Evolutionary conservation across 306 rosid genomes (phyloP).

Genomic region (Dryas octopetala): DNA sequence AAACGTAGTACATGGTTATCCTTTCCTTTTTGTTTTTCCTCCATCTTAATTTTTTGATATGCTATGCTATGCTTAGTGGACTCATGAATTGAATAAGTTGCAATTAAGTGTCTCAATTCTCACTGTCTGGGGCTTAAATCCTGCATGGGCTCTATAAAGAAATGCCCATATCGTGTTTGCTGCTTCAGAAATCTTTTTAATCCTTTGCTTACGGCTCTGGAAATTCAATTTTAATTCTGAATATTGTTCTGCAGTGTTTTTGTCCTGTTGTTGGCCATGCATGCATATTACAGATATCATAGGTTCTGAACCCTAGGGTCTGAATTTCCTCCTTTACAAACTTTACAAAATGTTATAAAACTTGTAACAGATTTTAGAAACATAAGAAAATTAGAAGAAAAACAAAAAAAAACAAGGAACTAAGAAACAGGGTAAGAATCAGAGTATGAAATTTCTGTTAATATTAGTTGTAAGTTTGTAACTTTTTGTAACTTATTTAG

Average conservation of each 20-base stretch:
- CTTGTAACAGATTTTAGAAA: not conserved
- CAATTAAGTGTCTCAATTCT: no score
- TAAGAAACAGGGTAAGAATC: not conserved
- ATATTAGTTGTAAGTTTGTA: not conserved
- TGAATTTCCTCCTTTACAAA: not conserved
- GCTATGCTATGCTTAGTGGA: not conserved
- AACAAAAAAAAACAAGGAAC: no score
- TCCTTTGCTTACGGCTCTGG: not conserved
- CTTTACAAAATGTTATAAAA: not conserved
- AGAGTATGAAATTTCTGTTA: not conserved
- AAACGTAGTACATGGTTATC: not conserved
- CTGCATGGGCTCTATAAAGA: no score
- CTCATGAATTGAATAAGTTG: no score
- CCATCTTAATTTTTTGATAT: not conserved
- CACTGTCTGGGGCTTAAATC: no score
- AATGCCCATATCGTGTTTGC: not conserved
- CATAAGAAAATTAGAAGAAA: not conserved
- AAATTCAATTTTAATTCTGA: not conserved
- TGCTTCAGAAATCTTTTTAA: not conserved
- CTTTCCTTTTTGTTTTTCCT: not conserved
- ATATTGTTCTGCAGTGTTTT: not conserved
- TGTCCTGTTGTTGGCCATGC: not conserved
- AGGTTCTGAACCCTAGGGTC: not conserved
- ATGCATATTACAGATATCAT: not conserved
- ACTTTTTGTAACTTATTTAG: not conserved